Evolutionary conservation across 208 protist genomes (phyloP).

Genomic region (Crithidia expoeki): DNA sequence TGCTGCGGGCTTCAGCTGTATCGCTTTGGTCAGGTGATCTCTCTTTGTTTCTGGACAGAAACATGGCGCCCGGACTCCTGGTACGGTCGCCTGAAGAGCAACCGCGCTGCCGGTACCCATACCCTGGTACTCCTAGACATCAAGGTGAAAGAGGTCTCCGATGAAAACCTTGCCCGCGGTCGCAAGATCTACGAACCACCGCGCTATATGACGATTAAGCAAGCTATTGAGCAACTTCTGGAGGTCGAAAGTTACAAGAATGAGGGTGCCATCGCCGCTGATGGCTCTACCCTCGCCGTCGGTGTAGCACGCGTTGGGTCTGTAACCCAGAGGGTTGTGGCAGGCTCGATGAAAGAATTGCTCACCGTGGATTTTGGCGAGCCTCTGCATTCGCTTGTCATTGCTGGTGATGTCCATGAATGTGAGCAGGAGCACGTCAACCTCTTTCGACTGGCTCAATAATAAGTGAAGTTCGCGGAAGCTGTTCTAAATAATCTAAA

Average conservation of each 20-base stretch:
- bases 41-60: slow-evolving; percentile 97
- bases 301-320: slow-evolving; percentile 97
- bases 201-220: slow-evolving; percentile 98
- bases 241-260: slow-evolving; percentile 90
- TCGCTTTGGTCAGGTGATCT: slow-evolving; percentile 97
- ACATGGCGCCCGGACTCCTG: slow-evolving; percentile 97
- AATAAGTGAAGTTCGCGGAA: slow-evolving; percentile 10
- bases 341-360: slow-evolving; percentile 93
- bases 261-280: slow-evolving; percentile 66
- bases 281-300: slow-evolving; percentile 89
- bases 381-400: slow-evolving; percentile 98
- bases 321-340: slow-evolving; percentile 91
- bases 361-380: slow-evolving; percentile 95
- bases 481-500: too few relatives aligned
- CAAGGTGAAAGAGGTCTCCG: slow-evolving; percentile 98
- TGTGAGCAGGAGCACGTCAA: slow-evolving; percentile 92
- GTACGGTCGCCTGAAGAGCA: slow-evolving; percentile 96
- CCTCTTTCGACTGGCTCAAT: slow-evolving; percentile 47
- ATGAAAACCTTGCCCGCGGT: slow-evolving; percentile 96
- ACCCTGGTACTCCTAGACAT: slow-evolving; percentile 99
- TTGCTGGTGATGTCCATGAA: slow-evolving; percentile 95
- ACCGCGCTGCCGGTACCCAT: slow-evolving; percentile 94
- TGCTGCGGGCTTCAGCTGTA: slow-evolving; percentile 99
- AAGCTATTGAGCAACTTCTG: slow-evolving; percentile 96
- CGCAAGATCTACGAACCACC: slow-evolving; percentile 97